Conservation (phyloP, 2,329 filamentous ascomycete species). For the Aspergillus fijiensis region DNA sequence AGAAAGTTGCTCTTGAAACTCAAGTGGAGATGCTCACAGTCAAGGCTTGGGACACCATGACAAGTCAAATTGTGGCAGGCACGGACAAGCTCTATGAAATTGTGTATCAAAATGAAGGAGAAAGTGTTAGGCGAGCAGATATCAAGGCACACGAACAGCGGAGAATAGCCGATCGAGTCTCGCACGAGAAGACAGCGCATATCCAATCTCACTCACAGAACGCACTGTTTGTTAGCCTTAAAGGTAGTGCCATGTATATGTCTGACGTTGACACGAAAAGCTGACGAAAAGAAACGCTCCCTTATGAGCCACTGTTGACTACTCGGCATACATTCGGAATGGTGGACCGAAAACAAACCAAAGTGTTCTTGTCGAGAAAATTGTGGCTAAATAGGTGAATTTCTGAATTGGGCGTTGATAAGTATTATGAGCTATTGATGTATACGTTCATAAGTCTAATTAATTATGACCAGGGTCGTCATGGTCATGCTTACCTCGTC, state of each 20-base stretch:
- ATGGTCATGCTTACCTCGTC: neutral
- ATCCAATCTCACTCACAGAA: slow-evolving; percentile 29
- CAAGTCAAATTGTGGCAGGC: slow-evolving; percentile 30
- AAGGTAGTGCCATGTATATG: slow-evolving; percentile 34
- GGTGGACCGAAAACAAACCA: neutral
- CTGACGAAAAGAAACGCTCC: neutral
- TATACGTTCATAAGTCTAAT: neutral
- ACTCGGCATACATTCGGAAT: neutral
- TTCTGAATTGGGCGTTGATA: neutral
- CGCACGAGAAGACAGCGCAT: slow-evolving; percentile 21
- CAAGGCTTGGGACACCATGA: slow-evolving; percentile 32
- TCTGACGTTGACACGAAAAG: slow-evolving; percentile 24
- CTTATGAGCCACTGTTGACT: neutral
- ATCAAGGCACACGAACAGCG: slow-evolving; percentile 23
- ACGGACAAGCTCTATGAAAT: slow-evolving; percentile 36
- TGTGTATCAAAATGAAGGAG: slow-evolving; percentile 30
- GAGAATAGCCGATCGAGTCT: slow-evolving; percentile 20
- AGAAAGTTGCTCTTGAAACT: slow-evolving; percentile 25
- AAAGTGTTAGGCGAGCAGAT: slow-evolving; percentile 27
- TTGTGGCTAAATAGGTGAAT: neutral
- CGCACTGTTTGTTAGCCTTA: slow-evolving; percentile 29
- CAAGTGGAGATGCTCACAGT: slow-evolving; percentile 29
- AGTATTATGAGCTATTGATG: neutral
- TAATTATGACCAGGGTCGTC: neutral
- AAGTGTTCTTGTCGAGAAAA: neutral